Base-by-base conservation (phyloP, 2,329 filamentous ascomycete genomes). In the Alternaria gansuensis region DNA sequence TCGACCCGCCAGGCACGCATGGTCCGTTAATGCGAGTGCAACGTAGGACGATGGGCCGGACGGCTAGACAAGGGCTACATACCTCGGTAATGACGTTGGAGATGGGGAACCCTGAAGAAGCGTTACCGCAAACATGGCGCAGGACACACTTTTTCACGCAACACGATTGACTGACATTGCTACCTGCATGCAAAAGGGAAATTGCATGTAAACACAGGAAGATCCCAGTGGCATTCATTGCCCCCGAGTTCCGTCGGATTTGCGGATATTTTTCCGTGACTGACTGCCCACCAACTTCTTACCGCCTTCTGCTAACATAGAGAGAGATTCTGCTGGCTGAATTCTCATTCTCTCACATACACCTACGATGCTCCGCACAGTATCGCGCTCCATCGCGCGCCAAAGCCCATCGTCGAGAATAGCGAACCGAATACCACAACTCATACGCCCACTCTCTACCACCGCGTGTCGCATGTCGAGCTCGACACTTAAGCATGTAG, bases 401-500 rank as follows among this genome's bases (percentile, higher is more conserved):
- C 75, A 73, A 60, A 75, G 71, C 60, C 75, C 72, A 54, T 64
- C 68, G 51, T 62, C 73, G 45, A 68, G 66, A 57, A 48, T 54
- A 48, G 57, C 68, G 50, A 62, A 57, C 51, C 67, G 66, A 64
- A 61, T 72, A 59, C 68, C 66, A 54, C 68, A 69, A 56, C 63
- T 72, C 54, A 68, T 74, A 62, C 70, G 78, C 57, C 70, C 78
- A 14, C 74, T 84, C 40, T 80, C 80, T 45, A 78, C 77, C 29
- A 77, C 78, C n/a, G 62, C 67, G 14, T 71, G 67, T 57, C 81
- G 78, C 71, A 88, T 90, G 85, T 80, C 87, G 36, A 77, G 71
- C 59, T 79, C 82, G 23, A 75, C 82, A 2, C 82, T 83, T 43
- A 76, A 83, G 44, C 74, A 85, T 11, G 85, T 88, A 41, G 75